Conservation (phyloP, 192 early-diverging fungal genomes). For the Cladochytrium replicatum region DNA sequence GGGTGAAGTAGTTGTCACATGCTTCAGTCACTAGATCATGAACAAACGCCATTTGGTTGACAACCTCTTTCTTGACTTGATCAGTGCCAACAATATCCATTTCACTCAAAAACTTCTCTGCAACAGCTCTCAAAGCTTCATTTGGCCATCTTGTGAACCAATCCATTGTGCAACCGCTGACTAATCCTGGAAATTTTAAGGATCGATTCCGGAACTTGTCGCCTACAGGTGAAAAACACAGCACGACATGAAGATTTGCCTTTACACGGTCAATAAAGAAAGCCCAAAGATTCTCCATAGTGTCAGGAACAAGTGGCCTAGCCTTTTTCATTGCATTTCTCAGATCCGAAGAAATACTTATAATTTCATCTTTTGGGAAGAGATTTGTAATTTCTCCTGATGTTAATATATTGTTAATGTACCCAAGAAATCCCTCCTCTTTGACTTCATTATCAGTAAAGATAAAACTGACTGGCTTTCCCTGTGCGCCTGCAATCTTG, state of each 20-base stretch:
- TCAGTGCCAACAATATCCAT: conserved; percentile 49
- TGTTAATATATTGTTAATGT: conserved; percentile 56
- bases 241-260: conserved; percentile 51
- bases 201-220: conserved; percentile 58
- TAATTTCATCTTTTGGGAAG: conserved; percentile 57
- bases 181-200: conserved; percentile 54
- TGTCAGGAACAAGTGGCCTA: conserved; percentile 45
- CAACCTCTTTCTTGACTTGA: conserved; percentile 47
- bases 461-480: conserved; percentile 50
- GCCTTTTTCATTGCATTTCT: conserved; percentile 48
- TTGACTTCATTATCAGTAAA: conserved; percentile 61
- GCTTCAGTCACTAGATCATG: conserved; percentile 54
- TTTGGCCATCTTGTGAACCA: conserved; percentile 56
- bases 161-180: conserved; percentile 55
- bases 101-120: conserved; percentile 48
- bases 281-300: conserved; percentile 54
- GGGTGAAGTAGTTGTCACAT: conserved; percentile 50
- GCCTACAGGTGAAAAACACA: conserved; percentile 57
- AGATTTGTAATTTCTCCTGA: conserved; percentile 56
- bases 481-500: conserved; percentile 49
- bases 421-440: conserved; percentile 53
- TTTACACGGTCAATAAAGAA: conserved; percentile 63
- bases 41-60: conserved; percentile 50
- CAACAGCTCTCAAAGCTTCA: conserved; percentile 44
- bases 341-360: conserved; percentile 43